A percentile compares a stretch with the other conserved stretches of the same genome.
Conservation (phyloP, 176 grass and related monocot species). For the Hyparrhenia diplandra region DNA sequence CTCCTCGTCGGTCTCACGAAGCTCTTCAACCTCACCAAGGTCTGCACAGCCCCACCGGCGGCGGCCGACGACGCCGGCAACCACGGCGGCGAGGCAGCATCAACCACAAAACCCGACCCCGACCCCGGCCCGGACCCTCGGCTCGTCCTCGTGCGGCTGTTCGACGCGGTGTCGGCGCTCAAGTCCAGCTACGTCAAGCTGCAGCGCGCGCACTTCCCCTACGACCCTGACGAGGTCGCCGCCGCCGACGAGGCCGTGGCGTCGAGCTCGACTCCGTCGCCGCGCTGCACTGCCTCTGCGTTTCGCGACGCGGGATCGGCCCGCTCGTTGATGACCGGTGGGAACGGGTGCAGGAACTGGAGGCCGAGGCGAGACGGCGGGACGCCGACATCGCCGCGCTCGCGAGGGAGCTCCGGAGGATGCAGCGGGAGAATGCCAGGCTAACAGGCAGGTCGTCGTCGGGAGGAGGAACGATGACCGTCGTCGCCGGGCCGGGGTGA, state of each 20-base stretch:
- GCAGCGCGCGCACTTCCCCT: slow-evolving; percentile 18
- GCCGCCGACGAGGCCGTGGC: neutral
- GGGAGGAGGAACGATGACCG: neutral
- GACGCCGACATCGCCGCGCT: neutral
- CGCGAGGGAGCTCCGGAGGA: neutral
- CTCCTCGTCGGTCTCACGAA: slow-evolving; percentile 1
- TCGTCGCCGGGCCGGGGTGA: neutral
- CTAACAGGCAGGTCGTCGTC: neutral
- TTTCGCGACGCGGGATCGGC: neutral
- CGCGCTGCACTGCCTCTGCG: neutral
- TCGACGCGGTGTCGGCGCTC: neutral
- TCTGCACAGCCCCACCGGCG: neutral
- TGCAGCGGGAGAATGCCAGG: neutral
- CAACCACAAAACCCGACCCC: neutral
- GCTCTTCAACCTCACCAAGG: slow-evolving; percentile 25
- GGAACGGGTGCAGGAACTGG: neutral
- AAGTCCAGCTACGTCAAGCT: slow-evolving; percentile 22
- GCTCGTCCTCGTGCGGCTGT: neutral
- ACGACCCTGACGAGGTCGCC: neutral
- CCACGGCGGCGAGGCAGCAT: neutral
- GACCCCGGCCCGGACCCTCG: neutral
- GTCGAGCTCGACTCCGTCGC: neutral
- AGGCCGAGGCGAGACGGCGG: neutral
- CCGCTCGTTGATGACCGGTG: neutral
- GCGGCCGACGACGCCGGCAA: neutral